Conservation (phyloP, 2,329 filamentous ascomycete species). For the Ophiostoma quercus region DNA sequence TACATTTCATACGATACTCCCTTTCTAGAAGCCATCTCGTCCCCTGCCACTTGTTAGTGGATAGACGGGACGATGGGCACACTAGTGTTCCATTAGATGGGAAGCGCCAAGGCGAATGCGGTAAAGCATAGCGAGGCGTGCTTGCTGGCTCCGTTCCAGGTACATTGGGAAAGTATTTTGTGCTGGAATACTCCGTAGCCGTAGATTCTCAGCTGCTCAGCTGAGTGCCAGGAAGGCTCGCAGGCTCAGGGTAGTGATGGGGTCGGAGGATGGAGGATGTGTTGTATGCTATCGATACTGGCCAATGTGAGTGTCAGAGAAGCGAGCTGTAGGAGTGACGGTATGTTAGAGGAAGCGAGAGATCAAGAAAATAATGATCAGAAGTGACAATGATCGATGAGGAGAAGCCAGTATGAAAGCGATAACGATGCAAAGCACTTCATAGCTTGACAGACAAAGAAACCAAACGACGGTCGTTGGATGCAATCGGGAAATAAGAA, state of each 20-base stretch:
- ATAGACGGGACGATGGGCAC: background rate
- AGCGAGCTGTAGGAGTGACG: background rate
- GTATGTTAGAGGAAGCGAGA: background rate
- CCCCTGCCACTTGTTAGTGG: conserved; percentile 4
- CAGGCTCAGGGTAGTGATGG: background rate
- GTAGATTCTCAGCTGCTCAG: background rate
- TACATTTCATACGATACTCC: background rate
- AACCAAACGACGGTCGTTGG: background rate
- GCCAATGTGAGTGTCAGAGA: background rate
- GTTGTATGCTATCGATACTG: background rate
- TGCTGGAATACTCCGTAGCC: too few species aligned
- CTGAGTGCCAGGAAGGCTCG: too few species aligned
- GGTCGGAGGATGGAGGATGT: background rate
- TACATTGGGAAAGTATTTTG: background rate
- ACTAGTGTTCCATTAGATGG: conserved; percentile 11
- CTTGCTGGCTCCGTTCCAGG: background rate
- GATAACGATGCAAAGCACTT: background rate
- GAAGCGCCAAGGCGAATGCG: conserved; percentile 16
- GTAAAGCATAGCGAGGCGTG: conserved; percentile 16
- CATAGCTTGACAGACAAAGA: background rate
- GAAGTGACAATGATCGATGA: background rate
- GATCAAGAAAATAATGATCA: background rate
- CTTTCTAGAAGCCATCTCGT: conserved; percentile 4
- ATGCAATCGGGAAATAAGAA: background rate
- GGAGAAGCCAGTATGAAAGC: too few species aligned